These are phyloP conservation scores for Coprinopsis marcescibilis DNA, from an alignment of 768 basidiomycete species.

Conservation along the genomic window DNA sequence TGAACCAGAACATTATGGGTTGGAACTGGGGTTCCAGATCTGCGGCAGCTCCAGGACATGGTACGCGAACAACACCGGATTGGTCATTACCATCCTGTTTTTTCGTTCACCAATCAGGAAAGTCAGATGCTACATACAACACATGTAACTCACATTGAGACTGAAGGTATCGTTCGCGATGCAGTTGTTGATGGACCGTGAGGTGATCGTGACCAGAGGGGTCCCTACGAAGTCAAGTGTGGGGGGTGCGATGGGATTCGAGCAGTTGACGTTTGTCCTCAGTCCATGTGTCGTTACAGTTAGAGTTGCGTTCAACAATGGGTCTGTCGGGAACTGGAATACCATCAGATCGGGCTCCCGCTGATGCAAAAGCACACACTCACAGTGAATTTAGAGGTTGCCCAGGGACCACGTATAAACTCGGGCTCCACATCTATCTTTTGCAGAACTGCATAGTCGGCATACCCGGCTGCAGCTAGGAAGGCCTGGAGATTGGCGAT, in stretches of 20 bases:
- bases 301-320: slow-evolving; percentile 48
- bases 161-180: slow-evolving; percentile 30
- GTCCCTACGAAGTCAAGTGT: slow-evolving; percentile 15
- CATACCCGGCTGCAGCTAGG: slow-evolving; percentile 54
- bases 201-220: slow-evolving; percentile 28
- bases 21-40: too few relatives aligned
- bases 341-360: background rate
- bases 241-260: slow-evolving; percentile 27
- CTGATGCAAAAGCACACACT: slow-evolving; percentile 7
- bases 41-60: slow-evolving; percentile 51
- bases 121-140: too few relatives aligned
- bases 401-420: slow-evolving; percentile 48
- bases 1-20: slow-evolving; percentile 27
- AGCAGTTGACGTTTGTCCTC: slow-evolving; percentile 42
- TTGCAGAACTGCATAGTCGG: slow-evolving; percentile 39
- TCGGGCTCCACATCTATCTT: slow-evolving; percentile 46
- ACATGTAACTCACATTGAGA: slow-evolving; percentile 23
- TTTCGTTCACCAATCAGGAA: too few relatives aligned
- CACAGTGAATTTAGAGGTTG: slow-evolving; percentile 49
- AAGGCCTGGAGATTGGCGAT: slow-evolving; percentile 44
- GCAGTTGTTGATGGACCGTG: slow-evolving; percentile 48
- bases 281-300: slow-evolving; percentile 48
- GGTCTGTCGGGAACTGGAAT: slow-evolving; percentile 35
- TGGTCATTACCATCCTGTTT: too few relatives aligned
- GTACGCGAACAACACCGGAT: too few relatives aligned